Evolutionary conservation across 352 stramenopile species (phyloP).

Genomic region (Globisporangium mamillatum): DNA sequence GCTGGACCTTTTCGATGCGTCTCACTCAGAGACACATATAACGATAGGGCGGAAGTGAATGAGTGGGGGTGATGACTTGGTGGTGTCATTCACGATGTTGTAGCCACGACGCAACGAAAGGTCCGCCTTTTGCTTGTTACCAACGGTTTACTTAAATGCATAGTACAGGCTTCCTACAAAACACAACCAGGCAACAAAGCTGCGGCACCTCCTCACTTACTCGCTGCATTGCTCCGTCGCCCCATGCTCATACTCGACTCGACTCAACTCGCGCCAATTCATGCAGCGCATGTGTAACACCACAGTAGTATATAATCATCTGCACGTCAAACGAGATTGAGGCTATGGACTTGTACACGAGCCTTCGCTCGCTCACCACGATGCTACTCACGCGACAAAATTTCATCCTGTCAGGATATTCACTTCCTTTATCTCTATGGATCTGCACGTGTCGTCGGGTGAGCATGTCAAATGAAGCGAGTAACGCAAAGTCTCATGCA

Average conservation of each 20-base stretch:
- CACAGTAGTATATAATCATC: background rate
- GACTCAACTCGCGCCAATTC: background rate
- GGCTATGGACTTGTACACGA: background rate
- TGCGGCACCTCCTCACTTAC: background rate
- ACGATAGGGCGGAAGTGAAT: background rate
- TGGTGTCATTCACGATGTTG: background rate
- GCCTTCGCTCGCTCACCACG: background rate
- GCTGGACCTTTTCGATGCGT: slow-evolving; percentile 1
- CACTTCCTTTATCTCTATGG: background rate
- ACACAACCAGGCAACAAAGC: background rate
- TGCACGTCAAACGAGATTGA: background rate
- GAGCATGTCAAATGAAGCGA: background rate
- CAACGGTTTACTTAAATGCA: slow-evolving; percentile 1
- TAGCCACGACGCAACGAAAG: background rate
- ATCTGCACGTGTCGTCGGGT: background rate
- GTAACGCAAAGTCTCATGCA: background rate
- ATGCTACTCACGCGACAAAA: background rate
- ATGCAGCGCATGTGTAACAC: background rate
- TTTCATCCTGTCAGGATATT: background rate
- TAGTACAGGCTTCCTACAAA: background rate
- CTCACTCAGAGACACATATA: background rate
- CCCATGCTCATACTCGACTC: background rate
- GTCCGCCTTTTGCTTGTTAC: background rate
- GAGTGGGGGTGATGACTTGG: background rate
- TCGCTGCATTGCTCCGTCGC: background rate